These are phyloP conservation scores for Psilocybe azurescens DNA, from an alignment of 768 basidiomycete species.

Conservation along the genomic window DNA sequence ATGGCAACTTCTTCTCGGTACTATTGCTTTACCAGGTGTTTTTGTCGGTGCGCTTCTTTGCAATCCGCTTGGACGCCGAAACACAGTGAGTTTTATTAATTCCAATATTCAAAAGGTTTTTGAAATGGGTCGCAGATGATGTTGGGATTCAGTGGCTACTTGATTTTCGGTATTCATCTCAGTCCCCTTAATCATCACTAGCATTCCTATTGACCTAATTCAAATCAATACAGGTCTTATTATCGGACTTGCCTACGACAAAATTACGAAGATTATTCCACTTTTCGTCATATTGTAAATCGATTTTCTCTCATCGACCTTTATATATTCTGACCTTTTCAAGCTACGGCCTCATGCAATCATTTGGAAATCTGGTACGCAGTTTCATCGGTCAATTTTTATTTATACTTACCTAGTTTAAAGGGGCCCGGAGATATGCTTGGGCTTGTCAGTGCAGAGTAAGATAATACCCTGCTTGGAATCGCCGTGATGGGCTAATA, in stretches of 20 bases:
- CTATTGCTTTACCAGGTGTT: slow-evolving; percentile 67
- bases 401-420: neutral
- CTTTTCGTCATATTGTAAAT: slow-evolving; percentile 72
- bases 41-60: slow-evolving; percentile 48
- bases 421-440: slow-evolving; percentile 78
- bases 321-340: neutral
- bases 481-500: no score
- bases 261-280: slow-evolving; percentile 64
- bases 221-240: slow-evolving; percentile 45
- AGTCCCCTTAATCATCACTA: neutral
- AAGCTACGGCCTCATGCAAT: slow-evolving; percentile 51
- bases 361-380: slow-evolving; percentile 66
- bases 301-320: neutral
- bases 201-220: neutral
- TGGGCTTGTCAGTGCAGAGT: no score
- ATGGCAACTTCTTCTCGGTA: slow-evolving; percentile 69
- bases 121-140: slow-evolving; percentile 60
- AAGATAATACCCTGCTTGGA: slow-evolving; percentile 72
- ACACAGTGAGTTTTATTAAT: slow-evolving; percentile 46
- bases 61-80: slow-evolving; percentile 56
- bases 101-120: no score
- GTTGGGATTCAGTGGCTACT: slow-evolving; percentile 70
- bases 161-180: slow-evolving; percentile 55
- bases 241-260: slow-evolving; percentile 65
- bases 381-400: neutral